phyloP scores from a whole-genome alignment of 768 basidiomycete genomes.

The Panus rudis region DNA sequence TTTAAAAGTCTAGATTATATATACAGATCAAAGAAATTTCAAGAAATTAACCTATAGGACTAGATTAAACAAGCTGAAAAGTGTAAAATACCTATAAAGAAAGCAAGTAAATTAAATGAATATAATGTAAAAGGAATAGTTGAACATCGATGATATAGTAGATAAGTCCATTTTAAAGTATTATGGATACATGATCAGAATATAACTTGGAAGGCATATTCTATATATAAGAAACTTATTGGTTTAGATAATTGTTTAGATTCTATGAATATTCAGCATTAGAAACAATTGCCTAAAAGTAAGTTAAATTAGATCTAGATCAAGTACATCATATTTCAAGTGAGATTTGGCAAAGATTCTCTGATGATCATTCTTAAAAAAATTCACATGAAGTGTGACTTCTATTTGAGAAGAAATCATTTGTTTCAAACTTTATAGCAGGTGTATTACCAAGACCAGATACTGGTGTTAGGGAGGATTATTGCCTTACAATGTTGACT shows the following conservation, averaged over 20 bases:
- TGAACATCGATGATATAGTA: background rate
- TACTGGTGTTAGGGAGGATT: constrained; percentile 26
- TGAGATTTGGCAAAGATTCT: background rate
- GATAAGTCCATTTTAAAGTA: background rate
- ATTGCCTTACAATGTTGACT: constrained; percentile 27
- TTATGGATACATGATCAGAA: no score
- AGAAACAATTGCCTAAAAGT: background rate
- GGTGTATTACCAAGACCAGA: constrained; percentile 22
- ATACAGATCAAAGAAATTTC: constrained; percentile 1
- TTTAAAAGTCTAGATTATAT: constrained; percentile 6
- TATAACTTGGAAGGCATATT: no score
- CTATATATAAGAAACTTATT: no score
- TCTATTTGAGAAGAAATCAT: background rate
- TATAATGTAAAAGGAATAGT: no score
- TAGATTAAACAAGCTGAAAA: background rate
- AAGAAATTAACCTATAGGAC: constrained; percentile 7
- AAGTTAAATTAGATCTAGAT: background rate
- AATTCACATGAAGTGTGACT: background rate
- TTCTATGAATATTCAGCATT: background rate
- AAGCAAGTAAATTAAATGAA: background rate
- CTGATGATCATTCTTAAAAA: background rate
- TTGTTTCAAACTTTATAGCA: constrained; percentile 27
- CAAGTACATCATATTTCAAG: background rate
- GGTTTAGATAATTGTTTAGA: background rate
- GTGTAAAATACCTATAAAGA: background rate